Percentiles rank a stretch among this genome's conserved stretches.
phyloP scores from a whole-genome alignment of 345 rosid genomes.

The Melaleuca quinquenervia region DNA sequence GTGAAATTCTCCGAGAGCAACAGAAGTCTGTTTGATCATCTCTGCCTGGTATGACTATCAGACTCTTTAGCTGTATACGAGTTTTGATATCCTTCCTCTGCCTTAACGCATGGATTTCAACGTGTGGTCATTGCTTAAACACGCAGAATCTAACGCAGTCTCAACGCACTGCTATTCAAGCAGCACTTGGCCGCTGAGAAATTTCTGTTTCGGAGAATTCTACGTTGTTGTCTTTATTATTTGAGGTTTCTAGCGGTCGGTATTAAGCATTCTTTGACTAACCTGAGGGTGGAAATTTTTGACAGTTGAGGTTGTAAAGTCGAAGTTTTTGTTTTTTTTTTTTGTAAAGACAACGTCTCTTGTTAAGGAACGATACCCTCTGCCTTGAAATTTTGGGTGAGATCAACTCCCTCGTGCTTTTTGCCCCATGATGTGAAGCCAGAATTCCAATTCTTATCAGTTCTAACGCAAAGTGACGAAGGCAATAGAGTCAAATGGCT shows the following conservation, averaged over 20 bases:
- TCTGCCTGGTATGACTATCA: conserved; percentile 48
- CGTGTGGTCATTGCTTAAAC: background rate
- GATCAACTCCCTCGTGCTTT: background rate
- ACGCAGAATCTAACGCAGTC: conserved; percentile 43
- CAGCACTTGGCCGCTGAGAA: conserved; percentile 19
- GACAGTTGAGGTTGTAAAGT: background rate
- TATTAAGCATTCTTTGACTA: background rate
- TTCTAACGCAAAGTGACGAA: background rate
- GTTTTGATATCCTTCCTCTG: background rate
- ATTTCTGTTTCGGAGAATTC: background rate
- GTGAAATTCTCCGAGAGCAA: conserved; percentile 39
- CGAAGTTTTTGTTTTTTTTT: background rate
- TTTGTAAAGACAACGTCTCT: background rate
- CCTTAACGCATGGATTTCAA: background rate
- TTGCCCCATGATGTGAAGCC: background rate
- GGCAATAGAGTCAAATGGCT: background rate
- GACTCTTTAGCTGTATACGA: background rate
- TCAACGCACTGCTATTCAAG: conserved; percentile 42
- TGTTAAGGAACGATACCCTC: background rate
- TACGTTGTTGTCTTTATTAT: background rate
- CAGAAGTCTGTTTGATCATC: conserved; percentile 38
- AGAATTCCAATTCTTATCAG: background rate
- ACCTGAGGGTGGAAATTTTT: background rate
- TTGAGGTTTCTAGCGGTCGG: background rate
- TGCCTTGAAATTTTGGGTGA: background rate